Evolutionary conservation across 2,329 filamentous ascomycete species (phyloP), one percentile per base, ranked within the genome.

Genomic region (Colletotrichum abscissum): DNA sequence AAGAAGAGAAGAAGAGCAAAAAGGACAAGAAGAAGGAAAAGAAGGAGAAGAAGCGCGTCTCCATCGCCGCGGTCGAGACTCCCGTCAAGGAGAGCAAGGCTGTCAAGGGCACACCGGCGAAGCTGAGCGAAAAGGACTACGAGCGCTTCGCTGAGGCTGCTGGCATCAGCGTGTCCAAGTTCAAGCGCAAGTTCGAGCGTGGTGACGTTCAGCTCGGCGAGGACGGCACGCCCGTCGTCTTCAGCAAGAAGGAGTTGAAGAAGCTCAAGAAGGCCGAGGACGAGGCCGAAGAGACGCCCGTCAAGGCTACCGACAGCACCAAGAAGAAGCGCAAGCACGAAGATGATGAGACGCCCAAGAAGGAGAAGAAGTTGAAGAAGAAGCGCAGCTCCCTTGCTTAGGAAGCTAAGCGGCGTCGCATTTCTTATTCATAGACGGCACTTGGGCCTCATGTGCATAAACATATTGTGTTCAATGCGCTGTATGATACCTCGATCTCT

Each of bases 231-330:
- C 91, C 93, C 54, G 87, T 90, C 77, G 86, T 93, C 4, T 83
- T 92, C 78, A 93, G 91, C 86, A 94, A 94, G 88, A 94, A 94
- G 85, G 92, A 94, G 59, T 82, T 92, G 78, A 94, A 94, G 88
- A 93, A 93, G 86, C 84, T 88, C 72, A 91, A 89, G 84, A 93
- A 92, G 84, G 83, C 82, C 22, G 90, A 87, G 75, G 85, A 90
- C 80, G 89, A 91, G 38, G 72, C 42, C 26, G 76, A 75, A 74
- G n/a, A 82, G 68, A 83, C 84, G 67, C 86, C 88, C 3, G 81
- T 80, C 67, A 88, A 88, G 77, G 72, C 80, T 49, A 70, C 78
- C 8, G 81, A 82, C 64, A 78, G 75, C 57, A 80, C 84, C 78
- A 89, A 88, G 82, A 94, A 94, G 89, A 94, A 94, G 89, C 89